Percentiles rank a stretch among this genome's conserved stretches.
phyloP scores from a whole-genome alignment of 257 asterid species.

The Paraleonurus japonicus region DNA sequence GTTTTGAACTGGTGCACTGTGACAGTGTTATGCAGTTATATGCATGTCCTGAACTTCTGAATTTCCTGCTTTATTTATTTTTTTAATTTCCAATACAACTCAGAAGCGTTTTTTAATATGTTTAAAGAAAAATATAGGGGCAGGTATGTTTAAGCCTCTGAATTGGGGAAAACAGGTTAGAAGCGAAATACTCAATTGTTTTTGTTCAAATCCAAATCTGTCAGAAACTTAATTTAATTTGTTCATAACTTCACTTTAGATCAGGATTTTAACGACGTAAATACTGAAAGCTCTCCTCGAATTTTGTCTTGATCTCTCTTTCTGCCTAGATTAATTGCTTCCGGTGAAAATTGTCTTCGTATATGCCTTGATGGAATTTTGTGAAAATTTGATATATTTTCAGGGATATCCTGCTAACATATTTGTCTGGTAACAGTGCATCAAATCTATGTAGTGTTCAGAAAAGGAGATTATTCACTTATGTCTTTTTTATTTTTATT shows the following conservation, averaged over 20 bases:
- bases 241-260: neutral
- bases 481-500: neutral
- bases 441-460: neutral
- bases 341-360: neutral
- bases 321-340: neutral
- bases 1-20: neutral
- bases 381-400: neutral
- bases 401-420: neutral
- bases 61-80: conserved; percentile 1
- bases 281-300: neutral
- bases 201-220: neutral
- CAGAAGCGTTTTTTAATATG: neutral
- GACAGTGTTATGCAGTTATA: neutral
- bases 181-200: neutral
- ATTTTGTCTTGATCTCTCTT: neutral
- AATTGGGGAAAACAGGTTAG: neutral
- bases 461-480: neutral
- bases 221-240: neutral
- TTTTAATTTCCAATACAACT: neutral
- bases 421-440: neutral
- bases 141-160: neutral
- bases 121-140: neutral
- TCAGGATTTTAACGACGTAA: neutral
- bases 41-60: neutral
- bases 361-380: neutral